Evolutionary conservation across 208 protist genomes (phyloP).

Genomic region (Trypanosoma boissoni): DNA sequence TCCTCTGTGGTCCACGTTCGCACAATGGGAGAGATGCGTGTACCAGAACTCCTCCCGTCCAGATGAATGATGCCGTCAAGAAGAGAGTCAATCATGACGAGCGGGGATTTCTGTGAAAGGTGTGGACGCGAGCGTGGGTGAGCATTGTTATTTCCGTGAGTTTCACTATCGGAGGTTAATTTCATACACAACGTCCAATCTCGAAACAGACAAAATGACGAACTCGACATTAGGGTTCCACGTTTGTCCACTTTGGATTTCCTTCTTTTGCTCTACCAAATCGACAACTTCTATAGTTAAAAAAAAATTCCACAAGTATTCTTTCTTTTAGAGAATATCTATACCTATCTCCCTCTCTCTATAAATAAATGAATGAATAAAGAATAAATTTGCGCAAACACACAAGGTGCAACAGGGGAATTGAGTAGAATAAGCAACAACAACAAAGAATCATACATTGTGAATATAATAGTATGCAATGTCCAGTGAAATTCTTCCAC

Average conservation of each 20-base stretch:
- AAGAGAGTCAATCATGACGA: slow-evolving; percentile 14
- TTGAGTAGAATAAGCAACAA: too few relatives aligned
- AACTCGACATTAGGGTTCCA: background rate
- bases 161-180: background rate
- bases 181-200: background rate
- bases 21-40: background rate
- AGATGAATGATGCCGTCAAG: slow-evolving; percentile 12
- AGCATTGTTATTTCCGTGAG: background rate
- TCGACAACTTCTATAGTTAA: too few relatives aligned
- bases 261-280: background rate
- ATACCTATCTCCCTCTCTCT: background rate
- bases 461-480: too few relatives aligned
- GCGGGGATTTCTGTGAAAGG: background rate
- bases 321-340: background rate
- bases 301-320: too few relatives aligned
- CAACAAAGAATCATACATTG: too few relatives aligned
- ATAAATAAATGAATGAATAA: too few relatives aligned
- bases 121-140: background rate
- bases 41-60: background rate
- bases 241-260: too few relatives aligned
- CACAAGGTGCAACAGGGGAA: too few relatives aligned
- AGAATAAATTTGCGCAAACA: too few relatives aligned
- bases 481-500: too few relatives aligned
- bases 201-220: slow-evolving; percentile 11
- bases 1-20: slow-evolving; percentile 9